Base-by-base conservation (phyloP, 768 basidiomycete species). In the Hygrophorus pudorinus region DNA sequence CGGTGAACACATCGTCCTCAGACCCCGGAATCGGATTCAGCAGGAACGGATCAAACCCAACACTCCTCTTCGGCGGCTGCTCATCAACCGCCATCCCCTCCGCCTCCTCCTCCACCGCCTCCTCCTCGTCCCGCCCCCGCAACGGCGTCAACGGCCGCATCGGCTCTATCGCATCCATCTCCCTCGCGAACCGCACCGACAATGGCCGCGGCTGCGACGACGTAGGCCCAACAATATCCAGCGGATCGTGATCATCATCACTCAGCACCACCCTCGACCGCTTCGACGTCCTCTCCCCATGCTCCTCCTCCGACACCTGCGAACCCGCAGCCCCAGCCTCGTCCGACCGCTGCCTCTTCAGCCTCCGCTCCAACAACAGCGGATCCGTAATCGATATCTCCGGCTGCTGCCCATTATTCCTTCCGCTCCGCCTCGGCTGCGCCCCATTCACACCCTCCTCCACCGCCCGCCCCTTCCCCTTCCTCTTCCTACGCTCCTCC, bases 301-400 rank as follows among this genome's bases (percentile, higher is more conserved):
- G 61, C 48, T 79, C 82, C 30, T 67, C 74, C 45, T 79, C 79
- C 3, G 78, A 77, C 47, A 57, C 59, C 57, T 71, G 61, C 48
- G 71, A 65, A 38, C 74, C 76, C 11, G 69, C 72, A 17, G 65
- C 69, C n/a, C n/a, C n/a, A 21, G 70, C 70, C 24, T 76, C 75
- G 20, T 74, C 71, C 1, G 77, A 71, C 5, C 86, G 72, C 52
- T 79, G 76, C 48, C 86, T 62, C 68, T 89, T 89, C 54, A 87
- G 64, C 47, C 73, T 66, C 21, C 88, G 72, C 61, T 90, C 88
- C 5, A 91, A 67, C 53, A 76, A 72, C 20, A 78, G 71, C 12
- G 83, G 81, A 54, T 88, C 88, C 2, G 83, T 85, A 45, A 87
- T 82, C 5, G 70, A 52, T 29, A 84, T 62, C 55, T 91, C 87